Evolutionary conservation across 163 green algal species (phyloP).

Genomic region (Chloroidium sp.): DNA sequence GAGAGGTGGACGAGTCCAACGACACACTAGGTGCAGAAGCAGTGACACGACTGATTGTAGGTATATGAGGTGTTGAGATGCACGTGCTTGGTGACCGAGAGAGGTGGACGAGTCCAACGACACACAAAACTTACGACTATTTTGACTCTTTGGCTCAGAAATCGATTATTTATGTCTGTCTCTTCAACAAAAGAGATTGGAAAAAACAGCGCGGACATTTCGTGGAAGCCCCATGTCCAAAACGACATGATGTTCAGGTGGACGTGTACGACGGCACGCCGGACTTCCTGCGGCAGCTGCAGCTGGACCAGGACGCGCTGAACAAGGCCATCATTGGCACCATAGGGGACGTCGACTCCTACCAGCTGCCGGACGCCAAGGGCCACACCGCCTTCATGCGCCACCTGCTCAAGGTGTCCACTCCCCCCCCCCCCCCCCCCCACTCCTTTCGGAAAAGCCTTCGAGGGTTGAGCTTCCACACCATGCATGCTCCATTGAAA

Average conservation of each 20-base stretch:
- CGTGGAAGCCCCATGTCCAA: too few relatives aligned
- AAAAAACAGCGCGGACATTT: too few relatives aligned
- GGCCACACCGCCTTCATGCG: conserved; percentile 50
- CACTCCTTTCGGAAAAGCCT: neutral
- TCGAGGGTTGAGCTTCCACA: neutral
- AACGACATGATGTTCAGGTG: neutral
- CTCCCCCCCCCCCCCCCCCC: neutral
- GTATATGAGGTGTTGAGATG: too few relatives aligned
- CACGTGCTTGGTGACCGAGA: too few relatives aligned
- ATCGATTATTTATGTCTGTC: neutral
- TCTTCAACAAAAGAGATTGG: neutral
- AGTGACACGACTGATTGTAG: too few relatives aligned
- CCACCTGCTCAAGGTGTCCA: too few relatives aligned
- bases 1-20: too few relatives aligned
- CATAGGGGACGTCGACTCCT: conserved; percentile 93
- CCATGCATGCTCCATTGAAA: neutral
- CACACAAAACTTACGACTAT: too few relatives aligned
- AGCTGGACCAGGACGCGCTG: conserved; percentile 75
- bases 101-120: too few relatives aligned
- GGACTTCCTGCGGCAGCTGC: conserved; percentile 73
- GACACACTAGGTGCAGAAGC: too few relatives aligned
- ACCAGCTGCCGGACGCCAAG: conserved; percentile 98
- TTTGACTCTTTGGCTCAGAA: too few relatives aligned
- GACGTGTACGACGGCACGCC: conserved; percentile 82
- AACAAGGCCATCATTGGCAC: conserved; percentile 92